phyloP scores from a whole-genome alignment of 768 basidiomycete genomes.

The Auricularia sp. region DNA sequence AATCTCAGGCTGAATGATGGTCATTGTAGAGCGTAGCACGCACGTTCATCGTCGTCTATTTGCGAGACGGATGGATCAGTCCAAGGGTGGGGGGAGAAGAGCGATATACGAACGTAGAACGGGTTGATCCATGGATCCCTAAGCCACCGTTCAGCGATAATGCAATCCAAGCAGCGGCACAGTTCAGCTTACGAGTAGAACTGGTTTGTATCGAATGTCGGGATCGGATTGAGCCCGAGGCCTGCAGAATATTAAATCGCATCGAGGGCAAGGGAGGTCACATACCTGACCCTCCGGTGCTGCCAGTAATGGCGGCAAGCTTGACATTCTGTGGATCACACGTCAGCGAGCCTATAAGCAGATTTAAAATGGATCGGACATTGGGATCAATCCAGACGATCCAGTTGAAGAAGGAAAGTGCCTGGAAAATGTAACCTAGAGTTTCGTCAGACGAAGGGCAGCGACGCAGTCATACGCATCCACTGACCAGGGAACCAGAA shows the following conservation, averaged over 20 bases:
- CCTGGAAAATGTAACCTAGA: conserved; percentile 31
- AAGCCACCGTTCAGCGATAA: neutral
- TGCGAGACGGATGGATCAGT: neutral
- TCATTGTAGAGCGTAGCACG: neutral
- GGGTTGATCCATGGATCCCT: neutral
- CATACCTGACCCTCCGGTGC: conserved; percentile 11
- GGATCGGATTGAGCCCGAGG: conserved; percentile 26
- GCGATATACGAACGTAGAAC: conserved; percentile 12
- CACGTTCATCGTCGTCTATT: neutral
- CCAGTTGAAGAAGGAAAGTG: conserved; percentile 22
- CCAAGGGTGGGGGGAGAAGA: neutral
- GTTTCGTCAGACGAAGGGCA: conserved; percentile 30
- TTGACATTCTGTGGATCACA: conserved; percentile 18
- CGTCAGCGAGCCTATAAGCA: no score
- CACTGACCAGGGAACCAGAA: conserved; percentile 19
- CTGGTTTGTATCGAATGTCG: conserved; percentile 30
- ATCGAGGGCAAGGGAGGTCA: no score
- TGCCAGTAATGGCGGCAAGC: conserved; percentile 11
- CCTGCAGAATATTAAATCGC: conserved; percentile 15
- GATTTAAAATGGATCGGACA: conserved; percentile 7
- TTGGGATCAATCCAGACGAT: conserved; percentile 31
- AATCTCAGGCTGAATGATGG: neutral
- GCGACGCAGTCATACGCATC: conserved; percentile 20
- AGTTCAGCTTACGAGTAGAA: conserved; percentile 3
- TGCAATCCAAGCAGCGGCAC: neutral